Conservation (phyloP, 2,329 filamentous ascomycete species). For the Colletotrichum tamarilloi region DNA sequence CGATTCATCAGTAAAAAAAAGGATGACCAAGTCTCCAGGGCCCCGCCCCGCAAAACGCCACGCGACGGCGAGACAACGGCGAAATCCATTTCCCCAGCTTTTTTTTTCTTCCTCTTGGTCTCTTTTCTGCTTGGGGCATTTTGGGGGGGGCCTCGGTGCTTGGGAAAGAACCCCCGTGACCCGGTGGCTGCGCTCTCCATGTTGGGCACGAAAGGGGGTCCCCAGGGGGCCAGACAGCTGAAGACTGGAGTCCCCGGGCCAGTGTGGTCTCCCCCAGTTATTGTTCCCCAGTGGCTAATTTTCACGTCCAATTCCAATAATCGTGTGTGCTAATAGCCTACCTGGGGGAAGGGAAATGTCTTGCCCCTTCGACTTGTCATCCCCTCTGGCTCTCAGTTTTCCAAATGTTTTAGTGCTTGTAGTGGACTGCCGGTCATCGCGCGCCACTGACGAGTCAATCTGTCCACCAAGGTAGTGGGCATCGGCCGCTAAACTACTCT, state of each 20-base stretch:
- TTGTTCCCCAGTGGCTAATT: constrained; percentile 8
- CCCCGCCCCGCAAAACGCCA: constrained; percentile 37
- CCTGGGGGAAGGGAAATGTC: too few species aligned
- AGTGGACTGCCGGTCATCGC: constrained; percentile 13
- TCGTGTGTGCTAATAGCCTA: neutral
- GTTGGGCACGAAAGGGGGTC: constrained; percentile 2
- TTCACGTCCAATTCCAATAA: neutral
- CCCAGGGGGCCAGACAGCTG: constrained; percentile 17
- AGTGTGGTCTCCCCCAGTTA: neutral
- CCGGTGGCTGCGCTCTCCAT: constrained; percentile 1
- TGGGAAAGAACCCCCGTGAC: constrained; percentile 2
- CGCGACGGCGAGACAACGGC: constrained; percentile 39
- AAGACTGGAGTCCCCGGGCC: constrained; percentile 12
- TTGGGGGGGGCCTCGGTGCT: neutral
- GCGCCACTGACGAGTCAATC: constrained; percentile 18
- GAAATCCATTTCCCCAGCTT: constrained; percentile 31
- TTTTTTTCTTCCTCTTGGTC: neutral
- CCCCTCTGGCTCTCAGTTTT: neutral
- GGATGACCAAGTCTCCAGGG: neutral
- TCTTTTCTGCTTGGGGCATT: neutral
- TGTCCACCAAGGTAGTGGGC: neutral
- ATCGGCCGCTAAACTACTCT: constrained; percentile 17
- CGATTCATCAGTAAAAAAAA: constrained; percentile 26
- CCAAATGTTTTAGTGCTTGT: constrained; percentile 27
- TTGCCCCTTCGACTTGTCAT: neutral